Percentiles rank a stretch among this genome's conserved stretches.
These are phyloP conservation scores for Stipa capillata DNA, from an alignment of 176 grass and related monocot genomes.

Conservation along the genomic window DNA sequence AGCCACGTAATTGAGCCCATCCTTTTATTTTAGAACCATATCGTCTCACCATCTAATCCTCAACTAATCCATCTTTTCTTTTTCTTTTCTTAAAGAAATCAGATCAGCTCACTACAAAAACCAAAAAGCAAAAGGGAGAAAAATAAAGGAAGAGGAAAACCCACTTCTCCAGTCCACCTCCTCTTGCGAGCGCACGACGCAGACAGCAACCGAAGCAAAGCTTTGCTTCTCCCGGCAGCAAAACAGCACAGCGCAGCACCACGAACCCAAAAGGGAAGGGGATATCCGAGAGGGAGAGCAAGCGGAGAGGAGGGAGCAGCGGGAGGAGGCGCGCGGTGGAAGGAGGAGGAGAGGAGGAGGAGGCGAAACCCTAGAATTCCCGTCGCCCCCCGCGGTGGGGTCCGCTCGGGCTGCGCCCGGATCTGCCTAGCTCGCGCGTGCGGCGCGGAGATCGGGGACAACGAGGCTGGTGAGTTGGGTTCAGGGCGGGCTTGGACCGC, in stretches of 20 bases:
- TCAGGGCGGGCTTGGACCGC: neutral
- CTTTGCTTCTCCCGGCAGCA: constrained; percentile 57
- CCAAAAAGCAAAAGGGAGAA: neutral
- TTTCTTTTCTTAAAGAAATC: constrained; percentile 11
- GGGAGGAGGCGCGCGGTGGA: neutral
- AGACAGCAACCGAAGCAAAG: constrained; percentile 15
- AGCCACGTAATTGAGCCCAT: too few relatives aligned
- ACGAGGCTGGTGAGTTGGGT: neutral
- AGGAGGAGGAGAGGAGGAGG: neutral
- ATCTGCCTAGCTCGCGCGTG: constrained; percentile 38
- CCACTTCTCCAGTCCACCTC: constrained; percentile 29
- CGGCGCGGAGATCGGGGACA: constrained; percentile 15
- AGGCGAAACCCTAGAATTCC: neutral
- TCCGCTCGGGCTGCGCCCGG: neutral
- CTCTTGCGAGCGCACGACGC: constrained; percentile 30
- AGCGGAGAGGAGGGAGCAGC: neutral
- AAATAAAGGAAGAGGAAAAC: constrained; percentile 15
- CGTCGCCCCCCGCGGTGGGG: neutral
- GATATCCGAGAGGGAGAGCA: neutral
- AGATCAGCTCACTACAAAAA: neutral
- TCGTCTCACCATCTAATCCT: too few relatives aligned
- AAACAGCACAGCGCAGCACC: constrained; percentile 5
- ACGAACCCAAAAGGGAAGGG: constrained; percentile 9
- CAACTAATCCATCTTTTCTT: too few relatives aligned
- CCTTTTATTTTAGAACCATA: too few relatives aligned